Percentiles rank a stretch among this genome's conserved stretches.
phyloP scores from a whole-genome alignment of 2,329 filamentous ascomycete species.

The Waltergamsia citrina region DNA sequence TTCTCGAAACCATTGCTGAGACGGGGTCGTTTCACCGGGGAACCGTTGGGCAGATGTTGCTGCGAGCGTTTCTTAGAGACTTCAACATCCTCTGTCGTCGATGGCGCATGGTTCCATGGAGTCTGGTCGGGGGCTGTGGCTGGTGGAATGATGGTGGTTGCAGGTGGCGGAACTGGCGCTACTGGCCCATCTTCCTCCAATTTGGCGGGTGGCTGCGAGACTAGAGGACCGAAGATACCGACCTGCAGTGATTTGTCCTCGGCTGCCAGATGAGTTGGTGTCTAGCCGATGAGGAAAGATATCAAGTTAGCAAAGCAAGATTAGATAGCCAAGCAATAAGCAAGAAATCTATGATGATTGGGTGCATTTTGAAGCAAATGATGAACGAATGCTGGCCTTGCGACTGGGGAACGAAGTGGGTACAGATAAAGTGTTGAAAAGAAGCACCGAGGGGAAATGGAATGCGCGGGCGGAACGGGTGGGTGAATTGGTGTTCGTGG shows the following conservation, averaged over 20 bases:
- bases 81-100: constrained; percentile 24
- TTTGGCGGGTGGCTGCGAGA: constrained; percentile 32
- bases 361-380: no score
- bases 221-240: constrained; percentile 49
- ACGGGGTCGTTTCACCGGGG: constrained; percentile 47
- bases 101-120: neutral
- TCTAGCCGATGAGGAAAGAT: neutral
- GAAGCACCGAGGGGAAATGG: neutral
- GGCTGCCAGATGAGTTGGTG: constrained; percentile 24
- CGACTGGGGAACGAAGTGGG: no score
- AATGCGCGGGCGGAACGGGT: neutral
- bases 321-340: no score
- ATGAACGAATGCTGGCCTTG: no score
- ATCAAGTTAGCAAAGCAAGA: neutral
- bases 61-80: constrained; percentile 41
- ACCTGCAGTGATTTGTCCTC: constrained; percentile 34
- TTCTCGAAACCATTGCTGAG: constrained; percentile 55
- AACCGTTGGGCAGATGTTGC: constrained; percentile 40
- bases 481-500: neutral
- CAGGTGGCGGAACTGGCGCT: constrained; percentile 10
- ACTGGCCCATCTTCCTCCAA: constrained; percentile 27
- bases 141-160: neutral
- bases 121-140: neutral
- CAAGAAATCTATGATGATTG: no score
- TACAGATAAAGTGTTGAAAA: neutral